phyloP scores from a whole-genome alignment of 805 yeast species.

The Kazachstania kunashirensis region DNA sequence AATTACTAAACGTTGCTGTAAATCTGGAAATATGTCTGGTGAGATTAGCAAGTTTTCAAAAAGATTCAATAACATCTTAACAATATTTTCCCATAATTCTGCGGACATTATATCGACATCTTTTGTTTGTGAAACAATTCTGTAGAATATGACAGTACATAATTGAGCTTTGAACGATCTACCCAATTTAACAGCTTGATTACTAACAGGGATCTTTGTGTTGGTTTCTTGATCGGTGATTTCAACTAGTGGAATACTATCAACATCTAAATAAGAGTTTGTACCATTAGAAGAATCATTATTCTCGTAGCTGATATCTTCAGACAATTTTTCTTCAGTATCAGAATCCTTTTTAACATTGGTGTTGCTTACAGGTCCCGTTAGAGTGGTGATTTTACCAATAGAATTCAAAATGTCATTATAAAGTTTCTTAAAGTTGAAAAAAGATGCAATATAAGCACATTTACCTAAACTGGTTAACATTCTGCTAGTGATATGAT shows the following conservation, averaged over 20 bases:
- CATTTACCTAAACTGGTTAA: slow-evolving; percentile 83
- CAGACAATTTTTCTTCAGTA: slow-evolving; percentile 12
- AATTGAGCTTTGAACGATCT: slow-evolving; percentile 86
- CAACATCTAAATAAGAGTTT: slow-evolving; percentile 11
- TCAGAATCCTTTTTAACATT: slow-evolving; percentile 1
- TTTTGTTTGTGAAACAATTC: slow-evolving; percentile 55
- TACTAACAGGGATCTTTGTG: slow-evolving; percentile 61
- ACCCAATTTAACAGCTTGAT: slow-evolving; percentile 75
- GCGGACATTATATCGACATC: slow-evolving; percentile 32
- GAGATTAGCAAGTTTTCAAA: slow-evolving; percentile 64
- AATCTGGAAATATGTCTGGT: slow-evolving; percentile 54
- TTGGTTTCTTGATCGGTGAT: slow-evolving; percentile 44
- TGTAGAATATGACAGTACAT: slow-evolving; percentile 75
- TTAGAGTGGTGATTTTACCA: slow-evolving; percentile 60
- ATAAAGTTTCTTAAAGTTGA: slow-evolving; percentile 44
- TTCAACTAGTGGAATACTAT: slow-evolving; percentile 33
- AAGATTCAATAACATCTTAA: slow-evolving; percentile 51
- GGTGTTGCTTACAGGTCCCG: slow-evolving; percentile 16
- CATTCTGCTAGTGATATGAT: slow-evolving; percentile 76
- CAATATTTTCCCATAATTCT: slow-evolving; percentile 50
- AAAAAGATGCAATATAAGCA: slow-evolving; percentile 63
- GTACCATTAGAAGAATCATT: neutral
- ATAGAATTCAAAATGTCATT: slow-evolving; percentile 61
- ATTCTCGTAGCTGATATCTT: slow-evolving; percentile 1
- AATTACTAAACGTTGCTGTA: slow-evolving; percentile 49